Base-by-base conservation (phyloP, 768 basidiomycete genomes). In the Rubroboletus satanas region DNA sequence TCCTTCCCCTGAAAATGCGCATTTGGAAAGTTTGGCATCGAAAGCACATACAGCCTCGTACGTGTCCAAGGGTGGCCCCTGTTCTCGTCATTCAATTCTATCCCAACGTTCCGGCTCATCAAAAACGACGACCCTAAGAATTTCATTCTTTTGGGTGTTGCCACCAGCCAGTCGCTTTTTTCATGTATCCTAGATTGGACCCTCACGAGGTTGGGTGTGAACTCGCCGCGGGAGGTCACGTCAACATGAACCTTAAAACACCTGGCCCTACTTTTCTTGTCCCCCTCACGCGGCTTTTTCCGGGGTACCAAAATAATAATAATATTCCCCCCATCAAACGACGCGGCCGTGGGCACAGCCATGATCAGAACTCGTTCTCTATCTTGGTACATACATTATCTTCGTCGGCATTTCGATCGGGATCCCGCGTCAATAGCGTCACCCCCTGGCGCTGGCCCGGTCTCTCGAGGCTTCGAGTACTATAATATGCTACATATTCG, bases 1-100 rank as follows among this genome's bases (percentile, higher is more conserved):
- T 46, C 46, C 5, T 50, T 39, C 45, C 49, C 64, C 52, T 48
- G 50, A 44, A 46, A 52, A 42, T 1, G 37, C 62, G 36, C 36
- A 68, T 66, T 56, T 66, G 66, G 65, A 63, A 68, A 38, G 49
- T 66, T 51, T 68, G 63, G 56, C 46, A 63, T 56, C 65, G 65
- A 66, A 67, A 65, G 44, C 41, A 9, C 47, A 51, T 33, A 26
- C 49, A 33, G 17, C 62, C 14, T 43, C 49, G 29, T 50, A 32
- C 49, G 47, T 35, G 48, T 26, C 28, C 11, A 59, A 48, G 49
- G 46, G 17, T 41, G 7, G 14, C 50, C 54, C 59, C 47, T 46
- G 44, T 51, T 45, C 60, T 58, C 60, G 50, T 55, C 49, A 62
- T 51, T 26, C 18, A 28, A 33, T 45, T 41, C 51, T 26, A 23